Evolutionary conservation across 345 rosid species (phyloP), one percentile per base, ranked within the genome.

Genomic region (Salix viminalis): DNA sequence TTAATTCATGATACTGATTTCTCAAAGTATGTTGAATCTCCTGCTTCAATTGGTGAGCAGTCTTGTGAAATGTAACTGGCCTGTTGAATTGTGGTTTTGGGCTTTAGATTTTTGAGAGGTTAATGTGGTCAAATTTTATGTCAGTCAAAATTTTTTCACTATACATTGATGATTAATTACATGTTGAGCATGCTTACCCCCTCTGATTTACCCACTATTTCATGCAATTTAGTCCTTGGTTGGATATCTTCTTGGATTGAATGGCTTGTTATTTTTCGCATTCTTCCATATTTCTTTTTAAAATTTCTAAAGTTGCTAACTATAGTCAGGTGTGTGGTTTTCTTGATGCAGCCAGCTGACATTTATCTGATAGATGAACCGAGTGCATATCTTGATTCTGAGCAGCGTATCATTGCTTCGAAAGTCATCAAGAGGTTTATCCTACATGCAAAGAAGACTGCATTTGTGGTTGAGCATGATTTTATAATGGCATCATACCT

Each of bases 351-450:
- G 99, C 98, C 98, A 2, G 99, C 99, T 11, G 99, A 96, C 75
- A 94, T 96, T 73, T 96, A 96, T 83, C 85, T 96, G 77, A 96
- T 96, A 37, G 99, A 96, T 84, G 99, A 96, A 83, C 99, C 98
- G 19, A 94, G 97, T 88, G 98, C 99, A 14, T 92, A 96, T 89
- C 95, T 96, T 32, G 99, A 96, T 73, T 96, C 99, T 3, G 99
- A 96, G 94, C 99, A 94, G 86, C 97, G 98, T 84, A 94, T 94
- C 36, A 92, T 92, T 83, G 99, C 99, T 72, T 92, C 97, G 32
- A 94, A 94, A 89, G 99, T 96, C 85, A 96, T 94, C 26, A 92
- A 96, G 90, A 87, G 98, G 84, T 96, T 94, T 81, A 96, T 96
- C 75, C 96, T 96, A 70, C 98, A 94, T 72, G 98, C 98, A 0